A percentile compares a stretch with the other conserved stretches of the same genome.
phyloP scores from a whole-genome alignment of 129 eudicot genomes.

The Flaveria robusta region DNA sequence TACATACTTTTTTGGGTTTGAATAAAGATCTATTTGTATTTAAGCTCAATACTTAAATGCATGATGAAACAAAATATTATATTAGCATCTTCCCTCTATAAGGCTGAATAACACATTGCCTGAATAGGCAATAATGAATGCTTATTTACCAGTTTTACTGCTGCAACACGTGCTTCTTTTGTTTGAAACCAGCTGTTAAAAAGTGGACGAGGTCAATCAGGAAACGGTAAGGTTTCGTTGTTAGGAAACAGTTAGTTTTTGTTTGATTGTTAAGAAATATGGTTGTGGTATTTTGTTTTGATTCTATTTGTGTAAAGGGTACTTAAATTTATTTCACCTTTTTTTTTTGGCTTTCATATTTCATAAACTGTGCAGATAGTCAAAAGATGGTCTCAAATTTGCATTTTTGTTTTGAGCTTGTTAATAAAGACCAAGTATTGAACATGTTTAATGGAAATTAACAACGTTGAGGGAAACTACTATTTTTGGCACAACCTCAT shows the following conservation, averaged over 20 bases:
- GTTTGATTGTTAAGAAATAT: not conserved
- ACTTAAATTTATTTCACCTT: not conserved
- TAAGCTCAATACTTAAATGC: not conserved
- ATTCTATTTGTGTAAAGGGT: constrained; percentile 7
- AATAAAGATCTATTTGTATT: not conserved
- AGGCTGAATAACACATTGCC: not conserved
- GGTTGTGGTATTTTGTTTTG: not conserved
- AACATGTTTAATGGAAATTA: not conserved
- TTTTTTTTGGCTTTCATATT: not conserved
- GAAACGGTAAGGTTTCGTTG: constrained; percentile 1
- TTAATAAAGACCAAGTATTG: constrained; percentile 10
- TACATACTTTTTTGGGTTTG: constrained; percentile 10
- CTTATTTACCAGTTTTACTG: not conserved
- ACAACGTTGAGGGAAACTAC: not conserved
- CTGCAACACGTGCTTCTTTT: constrained; percentile 13
- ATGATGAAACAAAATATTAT: not conserved
- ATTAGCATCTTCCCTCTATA: not conserved
- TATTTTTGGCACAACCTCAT: constrained; percentile 3
- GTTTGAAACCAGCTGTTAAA: not conserved
- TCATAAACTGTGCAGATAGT: not conserved
- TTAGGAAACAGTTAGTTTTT: not conserved
- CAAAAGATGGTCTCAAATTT: not conserved
- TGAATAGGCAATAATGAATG: not conserved
- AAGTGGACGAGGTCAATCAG: not conserved
- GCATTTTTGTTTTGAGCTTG: not conserved